phyloP scores from a whole-genome alignment of 139 green algal species.

The Microglena sp. region DNA sequence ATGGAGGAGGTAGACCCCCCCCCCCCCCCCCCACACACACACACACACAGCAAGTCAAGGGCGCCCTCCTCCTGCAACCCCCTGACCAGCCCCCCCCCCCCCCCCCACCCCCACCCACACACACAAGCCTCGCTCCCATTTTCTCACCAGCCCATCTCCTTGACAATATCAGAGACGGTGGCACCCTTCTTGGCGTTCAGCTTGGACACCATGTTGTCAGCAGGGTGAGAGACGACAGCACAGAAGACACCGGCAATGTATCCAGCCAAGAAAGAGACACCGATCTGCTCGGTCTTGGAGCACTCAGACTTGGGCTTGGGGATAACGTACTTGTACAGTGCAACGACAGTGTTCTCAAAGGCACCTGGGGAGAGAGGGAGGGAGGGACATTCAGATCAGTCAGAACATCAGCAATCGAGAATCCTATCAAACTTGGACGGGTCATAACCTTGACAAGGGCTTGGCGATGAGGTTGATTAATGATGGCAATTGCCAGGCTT shows the following conservation, averaged over 20 bases:
- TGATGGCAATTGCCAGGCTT: no score
- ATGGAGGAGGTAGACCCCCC: no score
- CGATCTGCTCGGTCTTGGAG: constrained; percentile 84
- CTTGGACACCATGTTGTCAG: constrained; percentile 93
- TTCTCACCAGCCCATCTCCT: constrained; percentile 85
- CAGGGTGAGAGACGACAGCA: constrained; percentile 78
- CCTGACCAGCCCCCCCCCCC: no score
- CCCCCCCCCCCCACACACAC: no score
- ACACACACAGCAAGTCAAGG: no score
- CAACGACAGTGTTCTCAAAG: constrained; percentile 84
- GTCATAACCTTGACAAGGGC: no score
- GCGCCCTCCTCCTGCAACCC: no score
- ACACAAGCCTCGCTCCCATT: no score
- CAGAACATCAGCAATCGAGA: no score
- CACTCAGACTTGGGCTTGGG: constrained; percentile 86
- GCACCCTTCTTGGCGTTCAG: constrained; percentile 77
- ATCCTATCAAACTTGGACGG: no score
- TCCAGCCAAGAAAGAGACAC: constrained; percentile 74
- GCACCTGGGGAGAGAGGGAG: constrained; percentile 51
- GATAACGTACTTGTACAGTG: constrained; percentile 84
- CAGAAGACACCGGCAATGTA: constrained; percentile 88
- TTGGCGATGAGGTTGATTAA: no score
- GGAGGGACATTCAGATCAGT: not conserved
- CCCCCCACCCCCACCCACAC: no score
- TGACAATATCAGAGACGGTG: constrained; percentile 49